Percentiles rank a stretch among this genome's conserved stretches.
Conservation (phyloP, 2,329 filamentous ascomycete species). For the Arthrobotrys sphaeroides region DNA sequence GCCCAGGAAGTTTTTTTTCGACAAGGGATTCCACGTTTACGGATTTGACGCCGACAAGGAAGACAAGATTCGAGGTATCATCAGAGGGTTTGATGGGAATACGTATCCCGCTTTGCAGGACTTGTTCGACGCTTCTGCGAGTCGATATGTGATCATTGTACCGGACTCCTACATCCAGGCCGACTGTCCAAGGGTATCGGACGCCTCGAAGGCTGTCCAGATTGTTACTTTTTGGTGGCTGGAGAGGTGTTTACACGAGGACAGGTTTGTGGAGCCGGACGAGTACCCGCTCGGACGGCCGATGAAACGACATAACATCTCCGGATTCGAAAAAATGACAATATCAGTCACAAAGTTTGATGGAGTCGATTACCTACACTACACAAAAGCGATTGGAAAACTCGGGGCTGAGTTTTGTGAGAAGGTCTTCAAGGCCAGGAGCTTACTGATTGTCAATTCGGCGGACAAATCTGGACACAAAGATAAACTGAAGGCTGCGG, state of each 20-base stretch:
- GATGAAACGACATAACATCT: conserved; percentile 66
- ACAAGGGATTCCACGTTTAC: conserved; percentile 62
- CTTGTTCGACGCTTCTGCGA: conserved; percentile 47
- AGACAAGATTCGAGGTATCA: conserved; percentile 54
- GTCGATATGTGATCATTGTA: conserved; percentile 59
- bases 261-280: conserved; percentile 74
- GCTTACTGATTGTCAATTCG: conserved; percentile 76
- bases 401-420: conserved; percentile 80
- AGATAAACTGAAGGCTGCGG: conserved; percentile 82
- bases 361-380: conserved; percentile 84
- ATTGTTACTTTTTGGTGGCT: conserved; percentile 90
- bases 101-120: conserved; percentile 56
- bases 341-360: conserved; percentile 85
- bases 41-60: conserved; percentile 63
- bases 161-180: conserved; percentile 61
- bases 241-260: conserved; percentile 84
- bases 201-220: conserved; percentile 61
- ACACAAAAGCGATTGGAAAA: conserved; percentile 78
- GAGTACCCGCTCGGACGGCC: conserved; percentile 79
- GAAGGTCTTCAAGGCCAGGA: conserved; percentile 75
- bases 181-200: conserved; percentile 56
- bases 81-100: conserved; percentile 60
- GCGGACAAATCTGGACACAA: conserved; percentile 63
- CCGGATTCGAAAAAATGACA: conserved; percentile 74
- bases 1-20: conserved; percentile 62